Evolutionary conservation across 2,329 filamentous ascomycete genomes (phyloP), one percentile per base, ranked within the genome.

Genomic region (Pseudogymnoascus sp.): DNA sequence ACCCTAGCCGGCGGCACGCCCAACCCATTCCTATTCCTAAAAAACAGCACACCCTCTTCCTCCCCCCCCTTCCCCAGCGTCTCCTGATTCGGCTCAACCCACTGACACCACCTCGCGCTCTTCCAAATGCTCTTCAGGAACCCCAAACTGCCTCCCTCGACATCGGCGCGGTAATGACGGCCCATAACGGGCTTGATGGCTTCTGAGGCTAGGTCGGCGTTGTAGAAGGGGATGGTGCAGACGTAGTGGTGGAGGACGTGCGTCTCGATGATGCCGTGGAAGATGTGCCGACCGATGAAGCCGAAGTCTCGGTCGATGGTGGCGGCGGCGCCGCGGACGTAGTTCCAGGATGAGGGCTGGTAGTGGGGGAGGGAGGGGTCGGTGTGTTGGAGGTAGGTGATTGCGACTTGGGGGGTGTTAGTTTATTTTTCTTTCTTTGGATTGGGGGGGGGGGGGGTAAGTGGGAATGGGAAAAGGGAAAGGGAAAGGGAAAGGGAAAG

Each of bases 181-280:
- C 95, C 95, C 93, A 99, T 97, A 76, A 99, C 82, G 66, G 85
- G 85, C 83, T 93, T 92, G 83, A 97, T 96, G 72, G 93, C 93
- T 71, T 97, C 93, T 71, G 87, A 89, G 64, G 93, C 93, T 80
- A 97, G 93, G 71, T 96, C 92, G 73, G 93, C 93, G 77, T 97
- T 84, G 81, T 97, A 97, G 80, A 97, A 97, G 67, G 93, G 93
- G 69, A 97, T 97, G 73, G 86, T 91, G 78, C 89, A 93, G 75
- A 97, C 86, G 78, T 96, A 97, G 84, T 97, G 93, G 83, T 97
- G 93, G 66, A 96, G 89, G 65, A 97, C 93, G 79, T 97, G 93
- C 60, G 93, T 97, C 83, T 97, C 93, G 76, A 97, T 88, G 77
- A 97, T 97, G 72, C 93, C 93, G 83, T 97, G 93, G 76, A 97